Evolutionary conservation across 2,329 filamentous ascomycete genomes (phyloP).

Genomic region (Coleophoma crateriformis): DNA sequence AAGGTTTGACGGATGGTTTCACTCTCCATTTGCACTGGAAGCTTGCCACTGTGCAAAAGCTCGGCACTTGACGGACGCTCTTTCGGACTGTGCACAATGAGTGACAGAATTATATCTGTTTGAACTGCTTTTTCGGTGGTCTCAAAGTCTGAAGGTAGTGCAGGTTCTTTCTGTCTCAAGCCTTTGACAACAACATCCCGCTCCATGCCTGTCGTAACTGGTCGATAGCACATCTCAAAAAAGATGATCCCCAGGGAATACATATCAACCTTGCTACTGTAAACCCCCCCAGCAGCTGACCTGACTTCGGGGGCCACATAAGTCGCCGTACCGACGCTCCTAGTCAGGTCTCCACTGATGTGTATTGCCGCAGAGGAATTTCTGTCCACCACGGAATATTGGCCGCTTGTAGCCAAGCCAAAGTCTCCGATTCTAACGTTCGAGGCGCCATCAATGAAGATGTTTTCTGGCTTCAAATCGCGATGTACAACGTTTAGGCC

Average conservation of each 20-base stretch:
- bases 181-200: conserved; percentile 58
- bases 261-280: conserved; percentile 97
- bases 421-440: conserved; percentile 97
- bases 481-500: conserved; percentile 88
- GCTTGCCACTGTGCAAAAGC: conserved; percentile 76
- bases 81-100: conserved; percentile 77
- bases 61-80: conserved; percentile 79
- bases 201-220: conserved; percentile 55
- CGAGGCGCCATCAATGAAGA: conserved; percentile 87
- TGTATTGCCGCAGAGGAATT: conserved; percentile 17
- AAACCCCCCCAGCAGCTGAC: conserved; percentile 67
- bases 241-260: conserved; percentile 96
- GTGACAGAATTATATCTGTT: conserved; percentile 69
- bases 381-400: conserved; percentile 59
- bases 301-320: conserved; percentile 93
- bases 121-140: conserved; percentile 63
- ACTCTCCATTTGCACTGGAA: conserved; percentile 89
- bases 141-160: conserved; percentile 69
- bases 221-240: conserved; percentile 88
- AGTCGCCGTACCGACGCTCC: conserved; percentile 71
- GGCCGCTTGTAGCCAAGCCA: conserved; percentile 84
- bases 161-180: conserved; percentile 62
- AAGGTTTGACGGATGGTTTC: conserved; percentile 83
- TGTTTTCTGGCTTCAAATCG: conserved; percentile 94
- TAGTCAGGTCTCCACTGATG: conserved; percentile 55